Percentiles rank a stretch among this genome's conserved stretches.
Evolutionary conservation across 352 stramenopile genomes (phyloP).

Genomic region (Phytophthora europaea): DNA sequence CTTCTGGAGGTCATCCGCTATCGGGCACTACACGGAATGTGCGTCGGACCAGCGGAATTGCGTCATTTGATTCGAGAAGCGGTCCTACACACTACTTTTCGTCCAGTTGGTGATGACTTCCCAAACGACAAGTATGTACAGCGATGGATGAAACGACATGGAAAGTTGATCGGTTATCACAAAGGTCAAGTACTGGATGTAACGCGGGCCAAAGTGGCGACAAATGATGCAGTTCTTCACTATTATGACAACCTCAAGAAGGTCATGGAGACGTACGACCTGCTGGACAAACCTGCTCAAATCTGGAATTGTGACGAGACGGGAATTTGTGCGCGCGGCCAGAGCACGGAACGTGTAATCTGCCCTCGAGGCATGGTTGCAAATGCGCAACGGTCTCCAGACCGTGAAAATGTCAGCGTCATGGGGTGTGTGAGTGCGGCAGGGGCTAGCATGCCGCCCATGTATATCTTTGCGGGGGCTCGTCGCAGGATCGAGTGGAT

Average conservation of each 20-base stretch:
- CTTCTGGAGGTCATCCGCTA: constrained; percentile 1
- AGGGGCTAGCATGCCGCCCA: not conserved
- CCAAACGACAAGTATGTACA: constrained; percentile 7
- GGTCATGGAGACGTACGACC: not conserved
- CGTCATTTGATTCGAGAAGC: constrained; percentile 6
- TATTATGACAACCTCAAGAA: constrained; percentile 11
- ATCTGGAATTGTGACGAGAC: constrained; percentile 20
- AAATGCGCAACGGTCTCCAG: not conserved
- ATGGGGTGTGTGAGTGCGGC: constrained; percentile 17
- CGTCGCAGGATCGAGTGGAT: constrained; percentile 4
- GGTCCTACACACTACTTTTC: not conserved
- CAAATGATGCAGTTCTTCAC: constrained; percentile 2
- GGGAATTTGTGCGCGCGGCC: not conserved
- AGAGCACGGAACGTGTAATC: not conserved
- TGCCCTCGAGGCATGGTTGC: not conserved
- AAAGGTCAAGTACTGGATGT: constrained; percentile 12
- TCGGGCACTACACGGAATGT: constrained; percentile 1
- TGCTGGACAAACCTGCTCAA: constrained; percentile 1
- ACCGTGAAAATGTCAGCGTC: constrained; percentile 12
- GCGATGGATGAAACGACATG: not conserved
- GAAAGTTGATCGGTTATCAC: not conserved
- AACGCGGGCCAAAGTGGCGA: constrained; percentile 6
- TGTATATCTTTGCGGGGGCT: constrained; percentile 6
- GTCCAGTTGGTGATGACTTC: constrained; percentile 6
- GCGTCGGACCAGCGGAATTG: constrained; percentile 7